These are phyloP conservation scores for Ensete glaucum DNA, from an alignment of 176 grass and related monocot genomes.

Conservation along the genomic window DNA sequence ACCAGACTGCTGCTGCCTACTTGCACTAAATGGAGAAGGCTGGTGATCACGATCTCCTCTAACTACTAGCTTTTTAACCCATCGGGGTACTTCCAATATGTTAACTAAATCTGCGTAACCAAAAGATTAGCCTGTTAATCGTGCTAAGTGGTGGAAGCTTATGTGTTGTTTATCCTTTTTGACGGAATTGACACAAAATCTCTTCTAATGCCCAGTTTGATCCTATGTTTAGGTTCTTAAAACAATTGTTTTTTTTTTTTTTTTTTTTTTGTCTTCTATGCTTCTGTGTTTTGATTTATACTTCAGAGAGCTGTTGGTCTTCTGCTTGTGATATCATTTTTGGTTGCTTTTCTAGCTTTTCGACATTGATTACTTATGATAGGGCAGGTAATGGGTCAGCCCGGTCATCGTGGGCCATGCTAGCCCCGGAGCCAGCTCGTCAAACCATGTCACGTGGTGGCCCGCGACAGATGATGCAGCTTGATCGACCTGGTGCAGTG, in stretches of 20 bases:
- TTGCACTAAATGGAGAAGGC: conserved; percentile 69
- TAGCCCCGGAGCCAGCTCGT: too few species aligned
- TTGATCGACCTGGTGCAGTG: too few species aligned
- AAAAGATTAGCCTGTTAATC: neutral
- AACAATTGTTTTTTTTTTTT: neutral
- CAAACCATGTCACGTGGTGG: too few species aligned
- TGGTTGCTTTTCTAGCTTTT: too few species aligned
- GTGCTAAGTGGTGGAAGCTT: neutral
- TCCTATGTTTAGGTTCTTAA: neutral
- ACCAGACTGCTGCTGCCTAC: conserved; percentile 38
- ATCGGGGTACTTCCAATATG: neutral
- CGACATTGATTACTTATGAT: too few species aligned
- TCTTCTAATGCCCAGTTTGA: neutral
- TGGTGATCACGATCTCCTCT: conserved; percentile 22
- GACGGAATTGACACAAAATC: neutral
- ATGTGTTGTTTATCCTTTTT: neutral
- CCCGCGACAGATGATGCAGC: too few species aligned
- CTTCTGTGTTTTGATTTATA: too few species aligned
- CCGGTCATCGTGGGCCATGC: too few species aligned
- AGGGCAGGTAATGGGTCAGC: too few species aligned
- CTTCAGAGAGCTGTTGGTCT: too few species aligned
- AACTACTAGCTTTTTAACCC: conserved; percentile 24
- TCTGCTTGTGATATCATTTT: too few species aligned
- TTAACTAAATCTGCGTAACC: conserved; percentile 3
- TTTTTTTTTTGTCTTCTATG: neutral